These are phyloP conservation scores for Ormosia semicastrata DNA, from an alignment of 306 rosid genomes.

Conservation along the genomic window DNA sequence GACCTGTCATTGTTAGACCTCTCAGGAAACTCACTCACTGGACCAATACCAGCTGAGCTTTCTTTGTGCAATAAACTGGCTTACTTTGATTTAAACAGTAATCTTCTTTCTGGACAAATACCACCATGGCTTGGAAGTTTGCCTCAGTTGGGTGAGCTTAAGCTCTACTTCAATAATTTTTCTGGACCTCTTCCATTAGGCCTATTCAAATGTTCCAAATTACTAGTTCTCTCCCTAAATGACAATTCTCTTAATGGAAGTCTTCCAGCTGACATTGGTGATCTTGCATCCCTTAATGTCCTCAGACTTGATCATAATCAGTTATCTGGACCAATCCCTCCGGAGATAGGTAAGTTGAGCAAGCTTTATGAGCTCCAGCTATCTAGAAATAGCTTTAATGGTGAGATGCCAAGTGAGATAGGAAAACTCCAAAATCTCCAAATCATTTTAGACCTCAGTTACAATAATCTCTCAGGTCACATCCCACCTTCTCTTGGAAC, in stretches of 20 bases:
- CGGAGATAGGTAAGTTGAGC: constrained; percentile 56
- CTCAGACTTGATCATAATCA: constrained; percentile 62
- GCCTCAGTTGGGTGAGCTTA: constrained; percentile 74
- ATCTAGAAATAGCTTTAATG: constrained; percentile 56
- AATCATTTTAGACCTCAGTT: constrained; percentile 76
- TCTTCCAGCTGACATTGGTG: constrained; percentile 63
- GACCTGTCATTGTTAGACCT: constrained; percentile 67
- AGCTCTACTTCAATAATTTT: constrained; percentile 68
- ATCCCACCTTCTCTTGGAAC: constrained; percentile 66
- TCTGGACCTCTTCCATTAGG: constrained; percentile 64
- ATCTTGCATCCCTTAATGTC: constrained; percentile 61
- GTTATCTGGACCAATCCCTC: constrained; percentile 69
- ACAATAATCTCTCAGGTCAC: constrained; percentile 71
- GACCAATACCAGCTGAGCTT: constrained; percentile 76
- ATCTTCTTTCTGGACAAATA: constrained; percentile 61
- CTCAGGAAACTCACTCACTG: constrained; percentile 73
- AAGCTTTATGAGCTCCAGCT: constrained; percentile 75
- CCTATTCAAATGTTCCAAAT: constrained; percentile 67
- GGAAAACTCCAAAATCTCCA: constrained; percentile 88
- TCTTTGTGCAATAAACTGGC: constrained; percentile 69
- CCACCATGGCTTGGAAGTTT: constrained; percentile 84
- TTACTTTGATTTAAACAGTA: constrained; percentile 64
- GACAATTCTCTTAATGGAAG: constrained; percentile 74
- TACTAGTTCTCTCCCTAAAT: constrained; percentile 69
- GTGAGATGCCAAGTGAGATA: constrained; percentile 72